A percentile compares a stretch with the other conserved stretches of the same genome.
Conservation (phyloP, 2,329 filamentous ascomycete genomes). For the Fusarium sp. region DNA sequence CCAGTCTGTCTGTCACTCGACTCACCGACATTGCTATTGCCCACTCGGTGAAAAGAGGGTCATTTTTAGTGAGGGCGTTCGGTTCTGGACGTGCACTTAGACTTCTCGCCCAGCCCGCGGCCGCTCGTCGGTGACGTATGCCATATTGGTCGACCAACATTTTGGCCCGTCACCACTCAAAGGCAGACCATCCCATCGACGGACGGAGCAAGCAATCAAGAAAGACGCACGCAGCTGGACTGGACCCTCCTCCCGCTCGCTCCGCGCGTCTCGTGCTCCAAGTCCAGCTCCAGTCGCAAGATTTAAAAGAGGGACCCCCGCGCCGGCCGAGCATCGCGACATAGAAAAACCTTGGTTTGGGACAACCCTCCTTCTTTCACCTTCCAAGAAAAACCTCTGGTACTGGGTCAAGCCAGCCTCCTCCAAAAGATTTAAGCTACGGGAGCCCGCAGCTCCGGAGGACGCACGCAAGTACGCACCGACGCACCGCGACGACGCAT, state of each 20-base stretch:
- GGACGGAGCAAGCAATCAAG: constrained; percentile 18
- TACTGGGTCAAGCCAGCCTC: constrained; percentile 38
- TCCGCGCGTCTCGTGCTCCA: constrained; percentile 19
- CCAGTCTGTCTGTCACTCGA: constrained; percentile 7
- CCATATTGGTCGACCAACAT: constrained; percentile 22
- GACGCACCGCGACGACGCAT: constrained; percentile 9
- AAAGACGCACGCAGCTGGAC: constrained; percentile 12
- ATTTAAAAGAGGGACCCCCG: constrained; percentile 33
- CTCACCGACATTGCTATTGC: constrained; percentile 33
- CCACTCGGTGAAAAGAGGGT: constrained; percentile 28
- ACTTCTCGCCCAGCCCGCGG: constrained; percentile 39
- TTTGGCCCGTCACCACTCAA: constrained; percentile 35
- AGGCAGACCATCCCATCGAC: constrained; percentile 30
- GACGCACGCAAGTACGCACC: constrained; percentile 10
- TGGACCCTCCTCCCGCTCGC: constrained; percentile 18
- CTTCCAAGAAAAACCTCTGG: constrained; percentile 36
- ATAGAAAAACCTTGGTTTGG: constrained; percentile 34
- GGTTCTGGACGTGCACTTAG: constrained; percentile 32
- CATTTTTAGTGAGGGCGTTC: constrained; percentile 34
- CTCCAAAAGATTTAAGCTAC: constrained; percentile 36
- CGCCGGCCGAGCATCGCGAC: constrained; percentile 29
- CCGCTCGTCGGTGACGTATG: constrained; percentile 39
- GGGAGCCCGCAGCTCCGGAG: constrained; percentile 27
- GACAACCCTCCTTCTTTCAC: constrained; percentile 24
- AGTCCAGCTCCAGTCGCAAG: not conserved